Percentiles rank a stretch among this genome's conserved stretches.
Conservation (phyloP, 75 land plant species). For the Cunninghamia lanceolata region DNA sequence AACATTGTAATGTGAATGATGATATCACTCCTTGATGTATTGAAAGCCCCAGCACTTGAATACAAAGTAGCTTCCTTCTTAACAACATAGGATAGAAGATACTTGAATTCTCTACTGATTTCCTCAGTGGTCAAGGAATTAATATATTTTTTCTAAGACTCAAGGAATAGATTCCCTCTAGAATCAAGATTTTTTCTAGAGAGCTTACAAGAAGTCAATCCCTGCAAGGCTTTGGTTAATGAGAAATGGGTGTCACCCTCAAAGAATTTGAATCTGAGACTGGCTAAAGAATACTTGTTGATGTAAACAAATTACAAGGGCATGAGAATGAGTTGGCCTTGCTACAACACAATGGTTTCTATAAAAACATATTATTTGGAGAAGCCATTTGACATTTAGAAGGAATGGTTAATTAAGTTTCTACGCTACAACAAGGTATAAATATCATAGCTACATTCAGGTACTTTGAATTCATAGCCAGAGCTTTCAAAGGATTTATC, state of each 20-base stretch:
- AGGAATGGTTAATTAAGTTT: slow-evolving; percentile 20
- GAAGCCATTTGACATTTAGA: slow-evolving; percentile 24
- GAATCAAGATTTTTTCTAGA: slow-evolving; percentile 26
- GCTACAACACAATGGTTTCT: slow-evolving; percentile 15
- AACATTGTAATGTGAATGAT: neutral
- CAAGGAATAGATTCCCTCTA: slow-evolving; percentile 39
- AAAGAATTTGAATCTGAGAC: slow-evolving; percentile 37
- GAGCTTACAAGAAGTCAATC: slow-evolving; percentile 32
- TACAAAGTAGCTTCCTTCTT: slow-evolving; percentile 9
- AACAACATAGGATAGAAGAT: no score
- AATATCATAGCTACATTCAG: slow-evolving; percentile 15
- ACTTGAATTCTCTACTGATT: slow-evolving; percentile 7
- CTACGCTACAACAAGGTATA: slow-evolving; percentile 25
- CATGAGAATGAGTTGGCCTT: slow-evolving; percentile 41
- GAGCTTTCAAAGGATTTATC: neutral
- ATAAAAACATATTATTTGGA: slow-evolving; percentile 30
- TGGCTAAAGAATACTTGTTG: slow-evolving; percentile 30
- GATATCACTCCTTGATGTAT: slow-evolving; percentile 3
- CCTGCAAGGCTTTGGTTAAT: slow-evolving; percentile 17
- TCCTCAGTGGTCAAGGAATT: slow-evolving; percentile 22
- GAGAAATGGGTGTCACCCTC: slow-evolving; percentile 49
- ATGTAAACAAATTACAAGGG: slow-evolving; percentile 62
- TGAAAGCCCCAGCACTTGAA: slow-evolving; percentile 9
- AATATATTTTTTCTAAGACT: no score
- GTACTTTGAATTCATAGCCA: neutral